Conservation (phyloP, 2,329 filamentous ascomycete genomes). For the Fusarium sp. region DNA sequence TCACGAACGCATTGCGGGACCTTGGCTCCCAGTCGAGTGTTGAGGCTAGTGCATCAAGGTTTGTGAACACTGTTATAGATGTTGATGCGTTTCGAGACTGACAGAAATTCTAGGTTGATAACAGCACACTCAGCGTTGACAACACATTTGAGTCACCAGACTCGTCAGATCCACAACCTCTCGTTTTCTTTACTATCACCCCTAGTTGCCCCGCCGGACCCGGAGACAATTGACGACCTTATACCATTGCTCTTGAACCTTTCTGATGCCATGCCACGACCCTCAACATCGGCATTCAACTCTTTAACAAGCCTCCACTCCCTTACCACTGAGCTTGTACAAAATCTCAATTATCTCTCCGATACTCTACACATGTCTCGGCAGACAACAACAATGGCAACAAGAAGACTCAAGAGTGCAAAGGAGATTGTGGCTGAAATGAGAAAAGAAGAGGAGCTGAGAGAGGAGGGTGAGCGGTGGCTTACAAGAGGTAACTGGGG, state of each 20-base stretch:
- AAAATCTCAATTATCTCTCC: slow-evolving; percentile 86
- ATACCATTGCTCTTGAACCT: slow-evolving; percentile 76
- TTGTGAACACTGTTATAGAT: slow-evolving; percentile 28
- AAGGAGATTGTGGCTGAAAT: slow-evolving; percentile 90
- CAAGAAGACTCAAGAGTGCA: slow-evolving; percentile 82
- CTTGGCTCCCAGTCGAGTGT: slow-evolving; percentile 80
- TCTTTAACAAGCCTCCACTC: slow-evolving; percentile 78
- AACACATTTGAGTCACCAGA: slow-evolving; percentile 81
- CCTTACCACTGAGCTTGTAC: slow-evolving; percentile 79
- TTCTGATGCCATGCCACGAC: slow-evolving; percentile 75
- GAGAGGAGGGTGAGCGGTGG: slow-evolving; percentile 86
- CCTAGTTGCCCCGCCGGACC: slow-evolving; percentile 71
- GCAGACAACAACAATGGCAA: slow-evolving; percentile 86
- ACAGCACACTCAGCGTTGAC: slow-evolving; percentile 81
- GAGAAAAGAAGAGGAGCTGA: slow-evolving; percentile 82
- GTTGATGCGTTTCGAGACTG: slow-evolving; percentile 18
- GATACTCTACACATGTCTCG: slow-evolving; percentile 95
- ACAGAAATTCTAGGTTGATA: slow-evolving; percentile 69
- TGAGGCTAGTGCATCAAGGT: slow-evolving; percentile 80
- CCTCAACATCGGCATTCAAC: slow-evolving; percentile 71
- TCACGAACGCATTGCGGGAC: slow-evolving; percentile 77
- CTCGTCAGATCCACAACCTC: slow-evolving; percentile 79
- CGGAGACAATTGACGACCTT: slow-evolving; percentile 76
- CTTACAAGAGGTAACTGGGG: slow-evolving; percentile 88
- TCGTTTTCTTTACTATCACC: slow-evolving; percentile 79